These are phyloP conservation scores for Pythium phragmiticola DNA, from an alignment of 352 stramenopile species.

Conservation along the genomic window DNA sequence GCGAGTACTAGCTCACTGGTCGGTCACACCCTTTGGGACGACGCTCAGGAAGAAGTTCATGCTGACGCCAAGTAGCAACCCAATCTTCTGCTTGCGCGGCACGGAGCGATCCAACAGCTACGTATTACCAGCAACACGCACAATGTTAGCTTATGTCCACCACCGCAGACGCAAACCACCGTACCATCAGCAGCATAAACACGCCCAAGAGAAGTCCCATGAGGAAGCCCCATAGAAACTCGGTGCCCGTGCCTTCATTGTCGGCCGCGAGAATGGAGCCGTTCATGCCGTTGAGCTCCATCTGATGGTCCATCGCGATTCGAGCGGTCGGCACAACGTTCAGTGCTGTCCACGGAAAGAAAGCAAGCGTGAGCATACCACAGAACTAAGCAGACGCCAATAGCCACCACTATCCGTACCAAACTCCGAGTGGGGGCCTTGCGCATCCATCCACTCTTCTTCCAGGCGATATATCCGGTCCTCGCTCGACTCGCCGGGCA, in stretches of 20 bases:
- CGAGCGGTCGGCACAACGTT: slow-evolving; percentile 76
- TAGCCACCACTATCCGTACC: slow-evolving; percentile 38
- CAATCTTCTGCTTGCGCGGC: slow-evolving; percentile 85
- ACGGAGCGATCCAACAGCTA: slow-evolving; percentile 85
- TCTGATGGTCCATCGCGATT: slow-evolving; percentile 76
- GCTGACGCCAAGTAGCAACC: slow-evolving; percentile 79
- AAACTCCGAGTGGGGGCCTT: slow-evolving; percentile 87
- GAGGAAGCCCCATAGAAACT: slow-evolving; percentile 88
- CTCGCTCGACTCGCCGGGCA: slow-evolving; percentile 76
- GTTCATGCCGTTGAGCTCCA: slow-evolving; percentile 84
- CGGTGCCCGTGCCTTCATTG: slow-evolving; percentile 86
- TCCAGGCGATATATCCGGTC: slow-evolving; percentile 88
- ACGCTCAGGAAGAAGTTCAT: slow-evolving; percentile 91
- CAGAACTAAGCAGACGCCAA: not conserved
- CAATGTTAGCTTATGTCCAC: not conserved
- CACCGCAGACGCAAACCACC: slow-evolving; percentile 18
- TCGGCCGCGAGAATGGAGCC: slow-evolving; percentile 80
- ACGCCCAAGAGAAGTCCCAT: slow-evolving; percentile 86
- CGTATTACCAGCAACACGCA: not conserved
- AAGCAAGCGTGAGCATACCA: not conserved
- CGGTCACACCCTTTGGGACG: slow-evolving; percentile 72
- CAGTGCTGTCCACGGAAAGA: slow-evolving; percentile 41
- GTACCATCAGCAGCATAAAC: slow-evolving; percentile 89
- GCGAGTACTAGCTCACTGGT: slow-evolving; percentile 35
- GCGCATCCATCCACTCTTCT: slow-evolving; percentile 87